Base-by-base conservation (phyloP, 1,284 basidiomycete genomes). In the Bjerkandera adusta region DNA sequence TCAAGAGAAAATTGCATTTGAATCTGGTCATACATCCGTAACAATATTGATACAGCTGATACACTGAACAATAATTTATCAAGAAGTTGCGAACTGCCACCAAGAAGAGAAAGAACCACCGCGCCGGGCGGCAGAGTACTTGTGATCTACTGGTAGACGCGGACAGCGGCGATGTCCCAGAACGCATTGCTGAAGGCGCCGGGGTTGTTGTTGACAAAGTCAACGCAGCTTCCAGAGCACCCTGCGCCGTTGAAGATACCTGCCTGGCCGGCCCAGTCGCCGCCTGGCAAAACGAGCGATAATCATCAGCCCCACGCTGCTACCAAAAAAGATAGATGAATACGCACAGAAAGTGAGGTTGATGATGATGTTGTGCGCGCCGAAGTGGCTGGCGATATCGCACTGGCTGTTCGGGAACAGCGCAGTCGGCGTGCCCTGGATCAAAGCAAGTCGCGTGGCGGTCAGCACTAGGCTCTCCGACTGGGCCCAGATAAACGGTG, bases 311-410 rank as follows among this genome's bases (percentile, higher is more conserved):
- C n/a, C n/a, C n/a, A n/a, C n/a, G n/a, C n/a, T n/a, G 18, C 30
- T 6, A 8, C 10, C n/a, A 33, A 3, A 22, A 32, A 20, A 15
- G 29, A 16, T 3, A 37, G 22, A 39, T 18, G 33, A 11, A 25
- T 15, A 65, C 75, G 53, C 51, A 74, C 77, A 69, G 51, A 70
- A 64, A 21, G 62, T 67, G 47, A 71, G 53, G 55, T 81, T 77
- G 56, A 83, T 78, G 36, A 81, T 68, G 48, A 81, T 79, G 37
- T 77, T 76, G 50, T 81, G 70, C 4, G 70, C 61, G 10, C 71
- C 73, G 56, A 83, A 79, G 39, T 74, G 66, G 1, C 61, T 65
- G 15, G 56, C 60, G 35, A 81, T 68, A 34, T 73, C 62, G 57
- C 77, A 81, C n/a, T 60, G 58, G 4, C 67, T 72, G 49, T 64